Conservation (phyloP, 2,329 filamentous ascomycete genomes). For the Xylaria sp. region DNA sequence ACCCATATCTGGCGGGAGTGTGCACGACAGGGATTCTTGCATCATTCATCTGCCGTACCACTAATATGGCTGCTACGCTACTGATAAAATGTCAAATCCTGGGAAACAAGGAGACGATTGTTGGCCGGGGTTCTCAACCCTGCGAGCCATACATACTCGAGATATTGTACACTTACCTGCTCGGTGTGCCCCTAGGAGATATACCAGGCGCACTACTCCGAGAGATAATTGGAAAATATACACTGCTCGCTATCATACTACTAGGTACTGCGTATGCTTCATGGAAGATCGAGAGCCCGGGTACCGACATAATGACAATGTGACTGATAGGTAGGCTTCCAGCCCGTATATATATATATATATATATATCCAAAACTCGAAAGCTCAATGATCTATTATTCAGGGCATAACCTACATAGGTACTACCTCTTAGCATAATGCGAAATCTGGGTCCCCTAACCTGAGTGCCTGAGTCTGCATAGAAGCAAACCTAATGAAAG, state of each 20-base stretch:
- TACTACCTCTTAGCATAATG: too few relatives aligned
- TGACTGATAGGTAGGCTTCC: conserved; percentile 12
- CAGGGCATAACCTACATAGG: too few relatives aligned
- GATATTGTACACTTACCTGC: background rate
- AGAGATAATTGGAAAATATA: background rate
- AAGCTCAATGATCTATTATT: too few relatives aligned
- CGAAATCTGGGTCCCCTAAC: too few relatives aligned
- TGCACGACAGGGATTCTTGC: conserved; percentile 22
- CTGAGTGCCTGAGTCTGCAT: too few relatives aligned
- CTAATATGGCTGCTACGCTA: too few relatives aligned
- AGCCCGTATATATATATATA: background rate
- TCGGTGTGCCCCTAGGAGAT: too few relatives aligned
- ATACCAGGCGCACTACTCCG: too few relatives aligned
- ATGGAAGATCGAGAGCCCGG: background rate
- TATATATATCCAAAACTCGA: too few relatives aligned
- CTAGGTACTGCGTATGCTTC: background rate
- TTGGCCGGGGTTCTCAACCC: conserved; percentile 21
- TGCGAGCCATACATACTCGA: background rate
- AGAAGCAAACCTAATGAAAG: too few relatives aligned
- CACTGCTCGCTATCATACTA: background rate
- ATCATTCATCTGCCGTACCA: conserved; percentile 29
- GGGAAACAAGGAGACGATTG: conserved; percentile 5
- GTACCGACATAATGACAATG: conserved; percentile 11
- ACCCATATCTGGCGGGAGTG: background rate
- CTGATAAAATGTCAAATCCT: conserved; percentile 10